phyloP scores from a whole-genome alignment of 176 grass and related monocot species.

The Eleusine indica region DNA sequence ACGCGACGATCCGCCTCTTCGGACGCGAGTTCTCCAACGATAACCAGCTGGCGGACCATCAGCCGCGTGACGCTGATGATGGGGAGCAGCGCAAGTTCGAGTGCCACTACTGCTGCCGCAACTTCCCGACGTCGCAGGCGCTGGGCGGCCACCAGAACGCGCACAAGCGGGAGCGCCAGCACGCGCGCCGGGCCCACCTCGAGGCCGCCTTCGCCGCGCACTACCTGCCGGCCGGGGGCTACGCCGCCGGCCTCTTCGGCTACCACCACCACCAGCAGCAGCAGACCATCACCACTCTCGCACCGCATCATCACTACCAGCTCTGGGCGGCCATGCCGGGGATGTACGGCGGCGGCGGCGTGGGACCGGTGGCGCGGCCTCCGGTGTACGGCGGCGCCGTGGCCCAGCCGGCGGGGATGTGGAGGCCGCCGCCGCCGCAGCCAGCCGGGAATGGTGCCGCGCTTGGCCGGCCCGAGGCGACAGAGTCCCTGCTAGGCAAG shows the following conservation, averaged over 20 bases:
- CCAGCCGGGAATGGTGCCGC: neutral
- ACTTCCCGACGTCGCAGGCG: constrained; percentile 96
- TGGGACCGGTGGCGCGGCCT: constrained; percentile 7
- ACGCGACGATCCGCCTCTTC: constrained; percentile 76
- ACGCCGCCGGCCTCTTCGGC: constrained; percentile 59
- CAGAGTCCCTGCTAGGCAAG: neutral
- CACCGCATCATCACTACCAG: constrained; percentile 54
- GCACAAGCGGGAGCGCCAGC: constrained; percentile 97
- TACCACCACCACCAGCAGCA: constrained; percentile 47
- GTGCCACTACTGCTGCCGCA: constrained; percentile 98
- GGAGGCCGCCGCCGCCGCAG: constrained; percentile 33
- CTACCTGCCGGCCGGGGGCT: constrained; percentile 37
- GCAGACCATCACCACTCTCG: neutral
- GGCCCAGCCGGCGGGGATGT: constrained; percentile 50
- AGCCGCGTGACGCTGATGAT: neutral
- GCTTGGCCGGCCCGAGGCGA: constrained; percentile 16
- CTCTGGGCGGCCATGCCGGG: constrained; percentile 38
- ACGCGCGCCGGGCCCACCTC: constrained; percentile 86
- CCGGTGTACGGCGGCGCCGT: constrained; percentile 45
- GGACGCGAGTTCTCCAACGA: constrained; percentile 72
- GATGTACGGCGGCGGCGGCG: constrained; percentile 35
- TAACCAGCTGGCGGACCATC: neutral
- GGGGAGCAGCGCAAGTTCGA: constrained; percentile 60
- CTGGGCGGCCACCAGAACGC: constrained; percentile 98
- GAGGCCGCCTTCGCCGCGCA: constrained; percentile 64